Evolutionary conservation across 257 asterid species (phyloP).

Genomic region (Coffea canephora): DNA sequence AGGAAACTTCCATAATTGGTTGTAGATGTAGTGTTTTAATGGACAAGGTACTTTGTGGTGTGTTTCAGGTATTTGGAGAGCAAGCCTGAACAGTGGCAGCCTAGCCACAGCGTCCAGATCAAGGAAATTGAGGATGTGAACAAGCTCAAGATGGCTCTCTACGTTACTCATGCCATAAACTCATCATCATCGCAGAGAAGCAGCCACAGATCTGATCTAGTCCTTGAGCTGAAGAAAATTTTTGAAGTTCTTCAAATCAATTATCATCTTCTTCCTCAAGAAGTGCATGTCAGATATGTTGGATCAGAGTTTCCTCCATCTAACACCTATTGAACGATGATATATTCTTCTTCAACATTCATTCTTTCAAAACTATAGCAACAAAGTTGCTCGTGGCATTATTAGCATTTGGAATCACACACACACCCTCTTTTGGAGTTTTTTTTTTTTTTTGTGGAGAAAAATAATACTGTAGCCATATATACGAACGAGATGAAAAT

Average conservation of each 20-base stretch:
- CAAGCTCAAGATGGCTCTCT: conserved; percentile 54
- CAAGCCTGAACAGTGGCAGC: conserved; percentile 63
- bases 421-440: background rate
- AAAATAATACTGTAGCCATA: too few relatives aligned
- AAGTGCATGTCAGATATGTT: conserved; percentile 41
- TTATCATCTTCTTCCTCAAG: conserved; percentile 59
- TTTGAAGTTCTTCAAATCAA: conserved; percentile 53
- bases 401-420: background rate
- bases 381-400: background rate
- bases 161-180: conserved; percentile 61
- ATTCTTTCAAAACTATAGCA: background rate
- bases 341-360: background rate
- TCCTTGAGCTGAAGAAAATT: conserved; percentile 51
- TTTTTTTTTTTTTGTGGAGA: too few relatives aligned
- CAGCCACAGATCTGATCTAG: conserved; percentile 53
- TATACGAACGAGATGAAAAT: too few relatives aligned
- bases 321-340: conserved; percentile 13
- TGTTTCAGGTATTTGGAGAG: conserved; percentile 65
- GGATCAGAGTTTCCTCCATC: conserved; percentile 14
- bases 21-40: background rate
- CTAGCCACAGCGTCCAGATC: conserved; percentile 49
- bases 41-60: background rate
- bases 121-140: conserved; percentile 63
- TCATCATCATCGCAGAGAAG: conserved; percentile 48
- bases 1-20: background rate